A percentile compares a stretch with the other conserved stretches of the same genome.
Evolutionary conservation across 1,139 yeast genomes (phyloP).

Genomic region (Suhomyces bokatorum): DNA sequence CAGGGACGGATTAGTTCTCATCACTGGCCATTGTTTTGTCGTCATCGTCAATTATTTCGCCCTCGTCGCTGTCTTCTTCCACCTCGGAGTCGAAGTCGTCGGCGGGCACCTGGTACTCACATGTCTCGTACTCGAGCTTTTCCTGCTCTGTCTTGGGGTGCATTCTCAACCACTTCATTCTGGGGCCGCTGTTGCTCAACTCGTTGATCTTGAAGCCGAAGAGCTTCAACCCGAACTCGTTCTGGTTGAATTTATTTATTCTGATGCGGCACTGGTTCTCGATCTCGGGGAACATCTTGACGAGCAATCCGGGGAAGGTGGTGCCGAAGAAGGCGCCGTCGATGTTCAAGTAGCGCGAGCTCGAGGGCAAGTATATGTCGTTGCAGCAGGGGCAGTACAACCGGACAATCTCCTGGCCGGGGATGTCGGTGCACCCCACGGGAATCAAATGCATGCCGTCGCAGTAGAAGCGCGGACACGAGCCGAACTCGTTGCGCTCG

Average conservation of each 20-base stretch:
- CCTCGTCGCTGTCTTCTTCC: conserved; percentile 30
- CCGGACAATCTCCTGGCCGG: conserved; percentile 89
- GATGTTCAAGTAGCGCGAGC: conserved; percentile 78
- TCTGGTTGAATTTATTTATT: conserved; percentile 53
- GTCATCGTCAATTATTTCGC: conserved; percentile 28
- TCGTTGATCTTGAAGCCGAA: conserved; percentile 88
- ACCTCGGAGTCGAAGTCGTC: conserved; percentile 19
- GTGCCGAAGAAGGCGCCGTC: conserved; percentile 98
- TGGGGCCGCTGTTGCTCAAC: conserved; percentile 75
- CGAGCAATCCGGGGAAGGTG: conserved; percentile 87
- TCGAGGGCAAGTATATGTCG: conserved; percentile 84
- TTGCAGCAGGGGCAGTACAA: conserved; percentile 93
- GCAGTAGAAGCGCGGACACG: conserved; percentile 88
- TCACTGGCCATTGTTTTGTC: conserved; percentile 54
- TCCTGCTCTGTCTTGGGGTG: conserved; percentile 64
- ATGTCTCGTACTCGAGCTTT: conserved; percentile 56
- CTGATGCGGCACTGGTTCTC: conserved; percentile 53
- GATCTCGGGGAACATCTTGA: conserved; percentile 86
- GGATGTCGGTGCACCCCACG: conserved; percentile 85
- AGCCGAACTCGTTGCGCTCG: conserved; percentile 85
- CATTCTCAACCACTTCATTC: conserved; percentile 93
- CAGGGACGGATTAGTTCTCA: conserved; percentile 9
- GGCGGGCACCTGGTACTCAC: conserved; percentile 59
- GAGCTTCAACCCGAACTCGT: conserved; percentile 67
- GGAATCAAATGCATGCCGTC: conserved; percentile 93